Evolutionary conservation across 768 basidiomycete species (phyloP).

Genomic region (Suillus tomentosus): DNA sequence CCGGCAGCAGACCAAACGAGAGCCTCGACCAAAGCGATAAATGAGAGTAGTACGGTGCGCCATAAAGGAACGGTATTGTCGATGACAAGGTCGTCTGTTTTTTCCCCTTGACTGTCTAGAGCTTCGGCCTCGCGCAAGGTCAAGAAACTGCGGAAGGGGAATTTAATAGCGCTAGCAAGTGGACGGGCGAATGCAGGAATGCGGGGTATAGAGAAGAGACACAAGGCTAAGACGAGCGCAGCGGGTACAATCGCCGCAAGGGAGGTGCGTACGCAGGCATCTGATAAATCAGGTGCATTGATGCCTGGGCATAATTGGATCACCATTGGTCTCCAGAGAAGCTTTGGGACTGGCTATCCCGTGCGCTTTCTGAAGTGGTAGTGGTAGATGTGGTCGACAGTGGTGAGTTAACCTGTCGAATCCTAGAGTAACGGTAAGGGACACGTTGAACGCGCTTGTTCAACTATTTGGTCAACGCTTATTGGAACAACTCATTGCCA

Average conservation of each 20-base stretch:
- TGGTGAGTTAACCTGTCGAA: no score
- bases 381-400: no score
- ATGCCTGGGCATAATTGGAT: conserved; percentile 19
- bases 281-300: conserved; percentile 39
- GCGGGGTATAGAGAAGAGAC: conserved; percentile 37
- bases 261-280: conserved; percentile 49
- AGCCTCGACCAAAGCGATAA: conserved; percentile 56
- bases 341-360: not conserved
- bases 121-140: conserved; percentile 60
- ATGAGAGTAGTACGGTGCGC: conserved; percentile 59
- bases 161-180: conserved; percentile 21
- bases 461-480: no score
- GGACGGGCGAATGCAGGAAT: conserved; percentile 26
- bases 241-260: conserved; percentile 56
- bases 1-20: conserved; percentile 61
- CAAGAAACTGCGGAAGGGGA: conserved; percentile 43
- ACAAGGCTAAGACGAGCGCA: conserved; percentile 46
- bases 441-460: no score
- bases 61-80: conserved; percentile 47
- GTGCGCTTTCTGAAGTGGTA: not conserved
- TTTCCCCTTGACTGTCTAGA: conserved; percentile 28
- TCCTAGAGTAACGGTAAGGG: no score
- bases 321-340: not conserved
- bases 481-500: no score
- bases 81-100: not conserved